Base-by-base conservation (phyloP, 192 early-diverging fungal species). In the Gaertneriomyces semiglobifer region DNA sequence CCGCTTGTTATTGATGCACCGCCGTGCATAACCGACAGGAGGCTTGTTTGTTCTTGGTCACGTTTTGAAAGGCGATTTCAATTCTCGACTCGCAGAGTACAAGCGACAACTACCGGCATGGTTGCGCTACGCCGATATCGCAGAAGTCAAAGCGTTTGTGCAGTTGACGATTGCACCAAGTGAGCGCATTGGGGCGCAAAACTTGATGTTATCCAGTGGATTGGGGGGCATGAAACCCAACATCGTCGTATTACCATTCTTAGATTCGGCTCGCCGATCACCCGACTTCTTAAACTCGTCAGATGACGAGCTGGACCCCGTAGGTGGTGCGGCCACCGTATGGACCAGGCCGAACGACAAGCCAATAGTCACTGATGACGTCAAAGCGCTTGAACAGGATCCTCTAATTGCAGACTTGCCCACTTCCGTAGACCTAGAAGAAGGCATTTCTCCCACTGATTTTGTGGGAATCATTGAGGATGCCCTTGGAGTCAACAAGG, bases 381-480 rank as follows among this genome's bases (percentile, higher is more conserved):
- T 62, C 12, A 46, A 61, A 46, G 67, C 51, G 25, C 51, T 69
- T 20, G 50, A 69, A 10, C 40, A 57, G 6, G 67, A 62, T 52
- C 60, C 60, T 44, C 16, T 60, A 11, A 50, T 50, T 53, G 59
- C 58, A 7, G 59, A 47, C 18, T 41, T 69, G 41, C 67, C 67
- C 41, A 62, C 45, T 18, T 41, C 58, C 42, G 45, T 62, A 7
- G 67, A 69, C 44, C 50, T 62, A 14, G 67, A 69, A 18, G 67
- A 61, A 8, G 67, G 58, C 0, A 88, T 89, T 58, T 69, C 66
- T 5, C 74, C 77, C 5, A 69, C 71, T 2, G 85, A 87, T 0
- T 90, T 88, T 56, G 77, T 90, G 48, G 81, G 84, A 16, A 88
- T 90, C 38, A 88, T 90, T 44, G 88, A 90, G 55, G 85, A 90